Evolutionary conservation across 345 rosid species (phyloP).

Genomic region (Euphorbia pulcherrima): DNA sequence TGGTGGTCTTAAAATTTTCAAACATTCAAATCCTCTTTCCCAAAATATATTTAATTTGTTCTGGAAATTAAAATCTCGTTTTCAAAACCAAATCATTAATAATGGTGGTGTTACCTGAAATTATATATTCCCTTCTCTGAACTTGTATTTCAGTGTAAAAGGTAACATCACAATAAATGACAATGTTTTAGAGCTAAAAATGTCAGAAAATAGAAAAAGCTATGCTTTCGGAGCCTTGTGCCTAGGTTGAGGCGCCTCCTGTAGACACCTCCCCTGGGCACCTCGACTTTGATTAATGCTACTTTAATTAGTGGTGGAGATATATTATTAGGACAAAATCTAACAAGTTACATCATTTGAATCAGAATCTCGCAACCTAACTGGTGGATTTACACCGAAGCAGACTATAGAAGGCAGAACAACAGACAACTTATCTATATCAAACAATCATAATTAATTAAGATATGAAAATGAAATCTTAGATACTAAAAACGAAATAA

Average conservation of each 20-base stretch:
- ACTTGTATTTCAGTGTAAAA: neutral
- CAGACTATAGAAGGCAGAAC: neutral
- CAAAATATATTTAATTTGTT: neutral
- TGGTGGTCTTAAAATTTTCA: neutral
- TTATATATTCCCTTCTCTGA: neutral
- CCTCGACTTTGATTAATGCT: no score
- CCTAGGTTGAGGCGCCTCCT: no score
- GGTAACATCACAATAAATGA: neutral
- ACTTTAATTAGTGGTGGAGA: neutral
- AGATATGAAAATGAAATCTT: neutral
- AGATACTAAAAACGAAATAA: conserved; percentile 13
- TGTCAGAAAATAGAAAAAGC: no score
- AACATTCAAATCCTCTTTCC: neutral
- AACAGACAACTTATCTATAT: neutral
- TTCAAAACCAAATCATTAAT: neutral
- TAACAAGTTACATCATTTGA: neutral
- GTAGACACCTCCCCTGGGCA: no score
- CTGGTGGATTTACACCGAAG: neutral
- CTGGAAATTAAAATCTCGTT: neutral
- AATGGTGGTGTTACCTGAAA: neutral
- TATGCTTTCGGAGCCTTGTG: no score
- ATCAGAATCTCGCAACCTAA: neutral
- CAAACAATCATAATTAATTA: neutral
- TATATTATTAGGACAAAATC: neutral
- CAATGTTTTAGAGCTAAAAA: neutral